A percentile compares a stretch with the other conserved stretches of the same genome.
Evolutionary conservation across 2,329 filamentous ascomycete species (phyloP).

Genomic region (Cladophialophora exuberans): DNA sequence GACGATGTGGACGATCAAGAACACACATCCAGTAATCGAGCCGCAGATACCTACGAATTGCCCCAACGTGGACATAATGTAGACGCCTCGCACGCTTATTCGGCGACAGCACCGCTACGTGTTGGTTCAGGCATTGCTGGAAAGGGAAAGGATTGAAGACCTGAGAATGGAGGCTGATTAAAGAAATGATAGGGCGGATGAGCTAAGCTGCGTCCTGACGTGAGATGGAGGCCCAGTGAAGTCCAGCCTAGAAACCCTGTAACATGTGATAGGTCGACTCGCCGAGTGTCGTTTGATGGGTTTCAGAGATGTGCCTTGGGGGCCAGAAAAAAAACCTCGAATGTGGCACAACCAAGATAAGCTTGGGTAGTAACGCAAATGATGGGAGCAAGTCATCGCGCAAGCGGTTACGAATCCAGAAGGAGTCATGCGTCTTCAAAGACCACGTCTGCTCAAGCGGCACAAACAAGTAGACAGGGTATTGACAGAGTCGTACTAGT

Average conservation of each 20-base stretch:
- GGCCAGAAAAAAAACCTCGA: neutral
- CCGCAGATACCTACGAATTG: neutral
- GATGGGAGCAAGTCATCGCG: slow-evolving; percentile 3
- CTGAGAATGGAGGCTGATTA: slow-evolving; percentile 2
- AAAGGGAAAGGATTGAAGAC: neutral
- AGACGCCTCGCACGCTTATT: neutral
- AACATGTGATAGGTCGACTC: slow-evolving; percentile 1
- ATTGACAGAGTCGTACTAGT: too few species aligned
- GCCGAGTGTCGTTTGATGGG: slow-evolving; percentile 1
- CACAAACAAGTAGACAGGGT: neutral
- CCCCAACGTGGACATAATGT: neutral
- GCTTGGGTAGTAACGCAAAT: slow-evolving; percentile 1
- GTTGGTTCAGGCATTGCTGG: neutral
- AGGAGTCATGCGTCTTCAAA: too few species aligned
- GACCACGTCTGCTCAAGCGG: neutral
- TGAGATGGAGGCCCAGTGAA: slow-evolving; percentile 6
- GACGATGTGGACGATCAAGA: slow-evolving; percentile 1
- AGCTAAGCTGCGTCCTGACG: slow-evolving; percentile 11
- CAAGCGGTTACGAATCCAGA: neutral
- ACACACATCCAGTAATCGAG: slow-evolving; percentile 1
- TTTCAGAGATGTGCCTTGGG: neutral
- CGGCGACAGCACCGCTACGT: neutral
- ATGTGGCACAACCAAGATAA: neutral
- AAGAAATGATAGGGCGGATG: slow-evolving; percentile 1
- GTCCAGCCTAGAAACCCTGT: neutral